Conservation (phyloP, 192 early-diverging fungal genomes). For the Linnemannia zychae region DNA sequence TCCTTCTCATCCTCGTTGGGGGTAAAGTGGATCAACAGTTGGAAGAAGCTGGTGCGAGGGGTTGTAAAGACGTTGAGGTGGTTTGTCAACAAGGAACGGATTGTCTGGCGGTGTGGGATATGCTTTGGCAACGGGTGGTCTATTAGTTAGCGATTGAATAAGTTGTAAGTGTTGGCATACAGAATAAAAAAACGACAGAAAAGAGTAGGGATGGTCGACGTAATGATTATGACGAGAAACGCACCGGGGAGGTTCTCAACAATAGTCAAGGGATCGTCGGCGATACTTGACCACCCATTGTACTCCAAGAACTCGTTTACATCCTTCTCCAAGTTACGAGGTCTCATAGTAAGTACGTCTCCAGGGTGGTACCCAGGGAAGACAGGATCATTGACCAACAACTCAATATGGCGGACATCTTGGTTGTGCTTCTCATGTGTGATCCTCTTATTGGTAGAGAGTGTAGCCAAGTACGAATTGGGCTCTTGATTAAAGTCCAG, state of each 20-base stretch:
- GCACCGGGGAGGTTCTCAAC: conserved; percentile 63
- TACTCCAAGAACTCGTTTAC: conserved; percentile 77
- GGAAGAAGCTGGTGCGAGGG: conserved; percentile 93
- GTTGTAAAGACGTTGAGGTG: conserved; percentile 89
- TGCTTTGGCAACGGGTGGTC: conserved; percentile 65
- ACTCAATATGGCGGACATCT: conserved; percentile 89
- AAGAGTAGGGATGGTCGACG: too few species aligned
- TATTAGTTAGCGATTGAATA: conserved; percentile 19
- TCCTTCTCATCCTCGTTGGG: conserved; percentile 75
- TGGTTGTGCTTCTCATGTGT: conserved; percentile 89
- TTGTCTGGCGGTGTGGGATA: conserved; percentile 69
- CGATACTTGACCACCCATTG: conserved; percentile 76
- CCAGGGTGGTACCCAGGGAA: conserved; percentile 77
- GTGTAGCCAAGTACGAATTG: conserved; percentile 50
- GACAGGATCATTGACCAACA: conserved; percentile 58
- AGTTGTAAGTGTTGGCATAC: too few species aligned
- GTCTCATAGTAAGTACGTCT: conserved; percentile 83
- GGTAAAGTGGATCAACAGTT: conserved; percentile 87
- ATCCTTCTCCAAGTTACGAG: conserved; percentile 78
- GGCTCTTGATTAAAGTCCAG: conserved; percentile 54
- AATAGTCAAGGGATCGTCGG: conserved; percentile 72
- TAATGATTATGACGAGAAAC: conserved; percentile 13
- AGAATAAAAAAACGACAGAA: too few species aligned
- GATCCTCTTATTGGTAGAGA: conserved; percentile 75
- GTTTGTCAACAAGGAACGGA: conserved; percentile 80